Evolutionary conservation across 495 filamentous ascomycete species (phyloP).

Genomic region (Zalerion maritima): DNA sequence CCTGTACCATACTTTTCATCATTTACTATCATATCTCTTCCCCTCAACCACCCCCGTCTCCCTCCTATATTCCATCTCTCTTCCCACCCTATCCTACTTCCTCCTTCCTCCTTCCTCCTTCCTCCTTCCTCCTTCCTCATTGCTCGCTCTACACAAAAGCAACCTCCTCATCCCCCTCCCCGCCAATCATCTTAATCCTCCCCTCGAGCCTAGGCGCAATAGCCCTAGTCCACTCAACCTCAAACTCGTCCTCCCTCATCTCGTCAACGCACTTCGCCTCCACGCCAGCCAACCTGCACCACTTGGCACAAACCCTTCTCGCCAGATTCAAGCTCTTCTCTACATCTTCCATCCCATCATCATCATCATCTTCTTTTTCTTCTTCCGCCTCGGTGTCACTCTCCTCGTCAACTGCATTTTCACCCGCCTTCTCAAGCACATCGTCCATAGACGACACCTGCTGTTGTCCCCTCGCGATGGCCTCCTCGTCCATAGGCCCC

Average conservation of each 20-base stretch:
- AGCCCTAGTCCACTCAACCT: constrained; percentile 62
- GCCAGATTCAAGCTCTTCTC: constrained; percentile 31
- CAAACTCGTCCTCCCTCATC: constrained; percentile 40
- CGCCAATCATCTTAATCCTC: constrained; percentile 37
- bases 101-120: no score
- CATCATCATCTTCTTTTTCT: constrained; percentile 14
- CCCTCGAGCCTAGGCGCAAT: constrained; percentile 67
- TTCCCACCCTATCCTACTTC: no score
- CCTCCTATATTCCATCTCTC: no score
- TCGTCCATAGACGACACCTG: background rate
- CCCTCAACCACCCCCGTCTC: no score
- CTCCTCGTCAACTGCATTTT: constrained; percentile 19
- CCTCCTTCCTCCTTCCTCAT: no score
- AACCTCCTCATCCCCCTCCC: background rate
- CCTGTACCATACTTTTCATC: no score
- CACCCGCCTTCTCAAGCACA: no score
- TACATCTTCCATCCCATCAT: constrained; percentile 13
- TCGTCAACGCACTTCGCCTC: constrained; percentile 27
- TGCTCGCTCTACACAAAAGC: background rate
- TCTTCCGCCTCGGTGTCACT: constrained; percentile 14
- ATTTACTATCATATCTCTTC: no score
- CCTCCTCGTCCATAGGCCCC: constrained; percentile 16
- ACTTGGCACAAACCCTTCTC: constrained; percentile 50
- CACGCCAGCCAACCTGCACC: constrained; percentile 57
- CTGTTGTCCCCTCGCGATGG: constrained; percentile 2